These are phyloP conservation scores for Galeopsis tetrahit DNA, from an alignment of 257 asterid species.

Conservation along the genomic window DNA sequence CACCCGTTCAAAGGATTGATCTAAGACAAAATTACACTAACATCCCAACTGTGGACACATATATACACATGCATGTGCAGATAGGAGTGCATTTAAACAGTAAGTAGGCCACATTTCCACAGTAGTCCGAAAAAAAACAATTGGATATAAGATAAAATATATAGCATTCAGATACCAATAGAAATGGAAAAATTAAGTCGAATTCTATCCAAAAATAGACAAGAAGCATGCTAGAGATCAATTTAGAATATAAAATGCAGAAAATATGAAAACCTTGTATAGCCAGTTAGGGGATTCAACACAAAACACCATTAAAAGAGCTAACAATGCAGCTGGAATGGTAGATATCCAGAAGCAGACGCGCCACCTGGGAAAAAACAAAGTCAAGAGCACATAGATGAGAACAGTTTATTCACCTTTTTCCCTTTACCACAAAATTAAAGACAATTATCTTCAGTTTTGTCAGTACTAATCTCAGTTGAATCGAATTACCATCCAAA, in stretches of 20 bases:
- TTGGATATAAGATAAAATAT: not conserved
- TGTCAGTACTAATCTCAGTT: slow-evolving; percentile 14
- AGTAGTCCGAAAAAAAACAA: not conserved
- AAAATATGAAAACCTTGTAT: slow-evolving; percentile 64
- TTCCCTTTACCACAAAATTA: not conserved
- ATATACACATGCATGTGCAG: not conserved
- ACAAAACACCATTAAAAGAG: slow-evolving; percentile 78
- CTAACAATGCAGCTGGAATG: slow-evolving; percentile 77
- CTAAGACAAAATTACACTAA: not conserved
- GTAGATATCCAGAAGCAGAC: slow-evolving; percentile 83
- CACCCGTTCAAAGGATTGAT: not conserved
- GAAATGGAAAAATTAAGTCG: not conserved
- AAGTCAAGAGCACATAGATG: slow-evolving; percentile 30
- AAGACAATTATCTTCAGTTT: slow-evolving; percentile 13
- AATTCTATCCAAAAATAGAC: slow-evolving; percentile 7
- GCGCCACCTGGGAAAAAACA: slow-evolving; percentile 80
- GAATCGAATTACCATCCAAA: slow-evolving; percentile 72
- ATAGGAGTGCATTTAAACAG: not conserved
- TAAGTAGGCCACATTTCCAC: not conserved
- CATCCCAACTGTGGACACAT: not conserved
- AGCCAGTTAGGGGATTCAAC: slow-evolving; percentile 96
- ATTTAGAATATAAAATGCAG: slow-evolving; percentile 18
- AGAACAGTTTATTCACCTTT: slow-evolving; percentile 29
- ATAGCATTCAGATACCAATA: slow-evolving; percentile 6
- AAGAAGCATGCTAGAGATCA: slow-evolving; percentile 8